Percentiles rank a stretch among this genome's conserved stretches.
Evolutionary conservation across 2,329 filamentous ascomycete species (phyloP).

Genomic region (Colletotrichum sp.): DNA sequence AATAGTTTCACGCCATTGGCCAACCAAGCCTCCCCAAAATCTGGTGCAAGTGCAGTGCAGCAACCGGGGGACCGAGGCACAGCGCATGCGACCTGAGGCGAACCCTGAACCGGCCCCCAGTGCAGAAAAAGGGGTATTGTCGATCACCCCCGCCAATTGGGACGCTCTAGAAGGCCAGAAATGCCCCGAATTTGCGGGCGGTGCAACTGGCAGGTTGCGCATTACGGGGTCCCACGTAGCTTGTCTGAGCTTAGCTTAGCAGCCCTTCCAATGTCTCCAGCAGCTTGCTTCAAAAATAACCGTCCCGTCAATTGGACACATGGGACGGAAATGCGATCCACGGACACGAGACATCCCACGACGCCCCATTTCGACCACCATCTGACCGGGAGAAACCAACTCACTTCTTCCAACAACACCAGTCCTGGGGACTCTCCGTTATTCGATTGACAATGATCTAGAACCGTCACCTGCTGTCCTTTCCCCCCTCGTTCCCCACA

Average conservation of each 20-base stretch:
- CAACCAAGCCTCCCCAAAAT: neutral
- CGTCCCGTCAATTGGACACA: constrained; percentile 2
- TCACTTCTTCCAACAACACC: neutral
- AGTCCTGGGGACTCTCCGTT: neutral
- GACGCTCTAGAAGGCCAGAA: neutral
- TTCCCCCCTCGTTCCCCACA: neutral
- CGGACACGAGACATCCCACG: constrained; percentile 14
- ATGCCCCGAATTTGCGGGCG: neutral
- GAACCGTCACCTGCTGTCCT: neutral
- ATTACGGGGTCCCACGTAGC: neutral
- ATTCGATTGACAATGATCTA: neutral
- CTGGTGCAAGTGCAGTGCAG: neutral
- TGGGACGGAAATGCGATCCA: constrained; percentile 14
- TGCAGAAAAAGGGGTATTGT: constrained; percentile 4
- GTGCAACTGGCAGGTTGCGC: neutral
- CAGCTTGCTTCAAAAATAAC: constrained; percentile 7
- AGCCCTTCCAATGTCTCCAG: neutral
- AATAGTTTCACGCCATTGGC: neutral
- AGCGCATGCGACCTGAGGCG: neutral
- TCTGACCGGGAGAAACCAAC: neutral
- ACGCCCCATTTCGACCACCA: neutral
- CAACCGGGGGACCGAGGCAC: neutral
- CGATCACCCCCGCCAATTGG: constrained; percentile 1
- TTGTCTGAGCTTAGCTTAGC: constrained; percentile 9
- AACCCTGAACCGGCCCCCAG: neutral